Evolutionary conservation across 164 flowering plant species (phyloP).

Genomic region (Kalanchoe fedtschenkoi): DNA sequence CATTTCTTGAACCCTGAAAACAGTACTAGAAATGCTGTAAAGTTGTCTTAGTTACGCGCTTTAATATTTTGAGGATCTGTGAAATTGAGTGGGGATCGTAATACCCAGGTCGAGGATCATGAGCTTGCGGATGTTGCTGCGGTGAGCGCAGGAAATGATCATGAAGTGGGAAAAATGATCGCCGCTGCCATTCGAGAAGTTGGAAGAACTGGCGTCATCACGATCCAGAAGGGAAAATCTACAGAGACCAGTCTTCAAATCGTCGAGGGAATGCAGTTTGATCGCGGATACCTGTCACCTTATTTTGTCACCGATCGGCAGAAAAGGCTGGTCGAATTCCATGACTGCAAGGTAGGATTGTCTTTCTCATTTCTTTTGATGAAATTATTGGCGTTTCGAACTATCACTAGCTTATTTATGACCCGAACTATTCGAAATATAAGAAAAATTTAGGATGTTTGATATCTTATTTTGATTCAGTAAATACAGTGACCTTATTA

Average conservation of each 20-base stretch:
- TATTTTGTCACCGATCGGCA: constrained; percentile 71
- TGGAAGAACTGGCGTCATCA: constrained; percentile 62
- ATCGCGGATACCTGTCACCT: constrained; percentile 85
- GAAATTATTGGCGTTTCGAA: no score
- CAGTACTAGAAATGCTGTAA: background rate
- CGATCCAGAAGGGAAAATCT: constrained; percentile 60
- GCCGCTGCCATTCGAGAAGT: constrained; percentile 62
- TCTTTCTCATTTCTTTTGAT: background rate
- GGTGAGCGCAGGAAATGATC: constrained; percentile 87
- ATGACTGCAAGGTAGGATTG: constrained; percentile 62
- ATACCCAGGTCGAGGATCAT: constrained; percentile 67
- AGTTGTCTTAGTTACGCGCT: background rate
- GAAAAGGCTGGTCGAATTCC: constrained; percentile 52
- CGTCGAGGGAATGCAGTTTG: constrained; percentile 89
- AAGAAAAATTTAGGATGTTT: no score
- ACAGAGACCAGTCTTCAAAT: constrained; percentile 46
- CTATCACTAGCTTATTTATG: no score
- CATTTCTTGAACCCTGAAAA: background rate
- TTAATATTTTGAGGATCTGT: background rate
- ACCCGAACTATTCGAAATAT: no score
- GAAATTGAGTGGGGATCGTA: background rate
- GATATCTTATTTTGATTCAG: no score
- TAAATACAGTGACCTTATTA: no score
- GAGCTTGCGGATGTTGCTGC: constrained; percentile 86
- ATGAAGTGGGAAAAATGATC: constrained; percentile 74